These are phyloP conservation scores for Iris pallida DNA, from an alignment of 116 monocot species.

Conservation along the genomic window DNA sequence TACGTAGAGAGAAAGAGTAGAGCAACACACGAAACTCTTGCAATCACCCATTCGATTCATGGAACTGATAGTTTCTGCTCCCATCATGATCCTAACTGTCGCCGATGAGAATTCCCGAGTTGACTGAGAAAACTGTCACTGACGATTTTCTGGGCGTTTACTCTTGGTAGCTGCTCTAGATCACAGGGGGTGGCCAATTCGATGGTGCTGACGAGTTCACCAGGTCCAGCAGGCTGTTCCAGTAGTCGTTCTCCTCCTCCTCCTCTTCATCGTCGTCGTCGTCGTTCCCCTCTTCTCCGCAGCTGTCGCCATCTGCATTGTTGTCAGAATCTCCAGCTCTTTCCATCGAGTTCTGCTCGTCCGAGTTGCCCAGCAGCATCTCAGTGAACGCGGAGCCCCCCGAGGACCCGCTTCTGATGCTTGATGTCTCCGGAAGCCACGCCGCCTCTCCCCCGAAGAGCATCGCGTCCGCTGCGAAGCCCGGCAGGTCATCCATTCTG, in stretches of 20 bases:
- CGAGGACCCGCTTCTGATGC: background rate
- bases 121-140: too few relatives aligned
- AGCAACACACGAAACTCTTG: too few relatives aligned
- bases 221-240: constrained; percentile 2
- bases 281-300: constrained; percentile 1
- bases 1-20: too few relatives aligned
- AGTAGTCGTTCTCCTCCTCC: background rate
- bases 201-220: constrained; percentile 2
- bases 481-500: background rate
- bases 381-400: background rate
- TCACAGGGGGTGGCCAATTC: background rate
- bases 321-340: background rate
- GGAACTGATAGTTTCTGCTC: too few relatives aligned
- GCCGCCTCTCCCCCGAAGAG: background rate
- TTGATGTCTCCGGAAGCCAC: constrained; percentile 1
- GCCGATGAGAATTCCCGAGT: too few relatives aligned
- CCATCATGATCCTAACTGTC: too few relatives aligned
- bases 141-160: too few relatives aligned
- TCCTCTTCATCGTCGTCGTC: background rate
- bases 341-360: background rate
- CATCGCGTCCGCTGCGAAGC: background rate
- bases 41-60: too few relatives aligned
- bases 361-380: constrained; percentile 1
- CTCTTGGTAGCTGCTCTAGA: too few relatives aligned
- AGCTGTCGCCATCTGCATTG: background rate